A percentile compares a stretch with the other conserved stretches of the same genome.
These are phyloP conservation scores for Suhomyces emberorum DNA, from an alignment of 805 yeast species.

Conservation along the genomic window DNA sequence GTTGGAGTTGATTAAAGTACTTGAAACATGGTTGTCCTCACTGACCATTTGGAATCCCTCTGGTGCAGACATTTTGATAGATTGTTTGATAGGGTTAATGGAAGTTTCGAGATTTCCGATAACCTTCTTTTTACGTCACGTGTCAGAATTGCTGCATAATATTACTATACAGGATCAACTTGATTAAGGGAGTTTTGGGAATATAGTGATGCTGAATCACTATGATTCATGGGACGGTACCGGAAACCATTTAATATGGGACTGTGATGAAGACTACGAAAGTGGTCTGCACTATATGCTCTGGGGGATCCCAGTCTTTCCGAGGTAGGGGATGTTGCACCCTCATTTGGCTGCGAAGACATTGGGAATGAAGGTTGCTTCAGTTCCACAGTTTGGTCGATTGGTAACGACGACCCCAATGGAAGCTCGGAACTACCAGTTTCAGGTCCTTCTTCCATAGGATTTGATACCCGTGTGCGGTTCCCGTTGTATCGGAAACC, in stretches of 20 bases:
- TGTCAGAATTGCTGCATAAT: too few species aligned
- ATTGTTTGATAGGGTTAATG: too few species aligned
- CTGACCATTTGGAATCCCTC: conserved; percentile 35
- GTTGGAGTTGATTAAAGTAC: conserved; percentile 26
- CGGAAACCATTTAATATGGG: conserved; percentile 2
- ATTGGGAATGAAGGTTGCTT: background rate
- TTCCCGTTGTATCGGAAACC: background rate
- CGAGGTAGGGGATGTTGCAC: background rate
- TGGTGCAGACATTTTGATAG: conserved; percentile 25
- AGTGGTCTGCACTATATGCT: background rate
- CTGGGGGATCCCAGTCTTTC: too few species aligned
- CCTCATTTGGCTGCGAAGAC: background rate
- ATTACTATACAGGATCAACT: conserved; percentile 2
- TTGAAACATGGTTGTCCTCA: conserved; percentile 30
- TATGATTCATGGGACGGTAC: conserved; percentile 4
- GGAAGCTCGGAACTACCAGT: too few species aligned
- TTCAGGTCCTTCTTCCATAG: background rate
- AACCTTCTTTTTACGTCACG: too few species aligned
- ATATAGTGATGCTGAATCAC: conserved; percentile 1
- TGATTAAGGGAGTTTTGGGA: conserved; percentile 1
- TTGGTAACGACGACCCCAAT: too few species aligned
- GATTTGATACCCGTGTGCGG: background rate
- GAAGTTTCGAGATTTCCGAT: too few species aligned
- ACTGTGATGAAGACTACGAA: conserved; percentile 3
- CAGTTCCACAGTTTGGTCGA: background rate